phyloP scores from a whole-genome alignment of 495 filamentous ascomycete genomes.

The Tuber indicum region DNA sequence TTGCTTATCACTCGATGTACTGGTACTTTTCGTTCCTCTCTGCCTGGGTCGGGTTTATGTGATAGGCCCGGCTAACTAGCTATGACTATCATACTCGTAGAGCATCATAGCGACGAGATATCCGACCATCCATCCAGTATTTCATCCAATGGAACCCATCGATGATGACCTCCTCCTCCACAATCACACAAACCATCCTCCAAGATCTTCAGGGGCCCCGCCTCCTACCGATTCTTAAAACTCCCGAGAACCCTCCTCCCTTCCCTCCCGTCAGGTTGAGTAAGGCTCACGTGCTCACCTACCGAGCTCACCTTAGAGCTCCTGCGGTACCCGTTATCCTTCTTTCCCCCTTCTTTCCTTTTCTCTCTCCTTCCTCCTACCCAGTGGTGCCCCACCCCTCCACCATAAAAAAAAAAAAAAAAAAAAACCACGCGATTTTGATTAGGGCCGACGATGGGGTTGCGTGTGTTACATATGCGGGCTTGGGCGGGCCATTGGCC shows the following conservation, averaged over 20 bases:
- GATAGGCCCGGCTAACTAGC: background rate
- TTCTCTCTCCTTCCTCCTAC: background rate
- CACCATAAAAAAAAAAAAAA: background rate
- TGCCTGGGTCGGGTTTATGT: background rate
- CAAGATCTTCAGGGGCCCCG: background rate
- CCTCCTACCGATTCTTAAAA: background rate
- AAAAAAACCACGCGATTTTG: background rate
- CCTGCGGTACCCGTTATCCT: background rate
- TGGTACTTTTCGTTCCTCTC: background rate
- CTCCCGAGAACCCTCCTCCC: background rate
- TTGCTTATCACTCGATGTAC: background rate
- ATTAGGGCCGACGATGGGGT: background rate
- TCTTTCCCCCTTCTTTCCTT: background rate
- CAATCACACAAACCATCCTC: background rate
- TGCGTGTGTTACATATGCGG: background rate
- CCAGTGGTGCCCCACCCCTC: background rate
- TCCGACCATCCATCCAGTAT: background rate
- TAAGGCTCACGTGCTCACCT: background rate
- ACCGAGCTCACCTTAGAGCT: background rate
- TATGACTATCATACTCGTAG: background rate
- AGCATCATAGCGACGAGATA: background rate
- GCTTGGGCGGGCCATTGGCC: background rate
- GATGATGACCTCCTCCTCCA: background rate
- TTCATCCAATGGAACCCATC: background rate
- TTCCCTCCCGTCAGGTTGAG: background rate